phyloP scores from a whole-genome alignment of 1,284 basidiomycete species.

The Ceratobasidium sp. region DNA sequence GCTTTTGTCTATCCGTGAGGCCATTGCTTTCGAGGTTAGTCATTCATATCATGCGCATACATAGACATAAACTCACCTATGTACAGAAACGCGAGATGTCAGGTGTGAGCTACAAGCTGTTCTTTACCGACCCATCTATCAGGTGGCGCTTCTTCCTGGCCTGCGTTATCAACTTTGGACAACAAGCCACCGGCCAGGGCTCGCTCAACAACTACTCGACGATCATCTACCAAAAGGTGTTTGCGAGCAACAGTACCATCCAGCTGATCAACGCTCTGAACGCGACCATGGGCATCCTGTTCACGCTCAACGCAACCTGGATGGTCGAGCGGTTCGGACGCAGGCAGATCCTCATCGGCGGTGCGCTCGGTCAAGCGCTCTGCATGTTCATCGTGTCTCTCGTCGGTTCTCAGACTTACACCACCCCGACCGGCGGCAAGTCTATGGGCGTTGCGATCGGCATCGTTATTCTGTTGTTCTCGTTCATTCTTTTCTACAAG shows the following conservation, averaged over 20 bases:
- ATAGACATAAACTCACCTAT: not conserved
- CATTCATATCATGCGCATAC: conserved; percentile 11
- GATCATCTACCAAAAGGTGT: conserved; percentile 46
- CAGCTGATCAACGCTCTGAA: conserved; percentile 47
- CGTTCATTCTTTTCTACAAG: conserved; percentile 46
- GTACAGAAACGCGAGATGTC: conserved; percentile 28
- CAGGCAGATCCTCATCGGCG: conserved; percentile 40
- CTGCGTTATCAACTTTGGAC: conserved; percentile 46
- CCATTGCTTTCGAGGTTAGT: conserved; percentile 45
- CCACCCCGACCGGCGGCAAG: conserved; percentile 35
- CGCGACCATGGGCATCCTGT: conserved; percentile 45
- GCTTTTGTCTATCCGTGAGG: conserved; percentile 44
- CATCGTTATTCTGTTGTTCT: conserved; percentile 44
- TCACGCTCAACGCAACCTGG: conserved; percentile 45
- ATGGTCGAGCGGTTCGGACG: conserved; percentile 45
- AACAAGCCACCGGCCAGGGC: conserved; percentile 46
- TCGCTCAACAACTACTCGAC: conserved; percentile 44
- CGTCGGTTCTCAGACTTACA: conserved; percentile 41
- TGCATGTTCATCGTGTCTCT: conserved; percentile 44
- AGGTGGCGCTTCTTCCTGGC: conserved; percentile 46
- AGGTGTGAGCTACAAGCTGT: conserved; percentile 34
- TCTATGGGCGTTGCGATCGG: conserved; percentile 45
- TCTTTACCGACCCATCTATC: conserved; percentile 45
- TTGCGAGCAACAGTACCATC: conserved; percentile 43
- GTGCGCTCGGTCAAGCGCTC: conserved; percentile 44